Evolutionary conservation across 176 grass and related monocot species (phyloP).

Genomic region (Areca catechu): DNA sequence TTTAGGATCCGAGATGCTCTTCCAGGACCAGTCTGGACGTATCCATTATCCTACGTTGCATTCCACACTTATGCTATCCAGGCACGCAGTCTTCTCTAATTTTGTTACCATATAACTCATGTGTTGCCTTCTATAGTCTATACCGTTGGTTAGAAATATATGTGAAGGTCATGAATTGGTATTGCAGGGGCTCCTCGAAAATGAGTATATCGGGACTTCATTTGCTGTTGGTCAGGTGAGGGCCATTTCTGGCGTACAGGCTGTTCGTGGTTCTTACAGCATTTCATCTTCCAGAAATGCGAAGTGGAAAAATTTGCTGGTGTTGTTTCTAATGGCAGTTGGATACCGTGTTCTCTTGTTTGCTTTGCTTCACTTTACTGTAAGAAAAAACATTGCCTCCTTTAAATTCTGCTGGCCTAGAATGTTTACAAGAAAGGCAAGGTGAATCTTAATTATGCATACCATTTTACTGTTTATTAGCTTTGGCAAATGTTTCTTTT

Average conservation of each 20-base stretch:
- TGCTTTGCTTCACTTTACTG: conserved; percentile 45
- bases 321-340: conserved; percentile 60
- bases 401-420: conserved; percentile 34
- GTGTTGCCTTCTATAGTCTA: too few species aligned
- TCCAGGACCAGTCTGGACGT: conserved; percentile 57
- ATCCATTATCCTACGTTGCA: conserved; percentile 64
- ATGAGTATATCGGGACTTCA: conserved; percentile 73
- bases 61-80: conserved; percentile 71
- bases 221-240: conserved; percentile 82
- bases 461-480: neutral
- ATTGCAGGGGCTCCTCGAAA: conserved; percentile 76
- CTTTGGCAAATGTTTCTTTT: too few species aligned
- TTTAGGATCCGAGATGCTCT: conserved; percentile 50
- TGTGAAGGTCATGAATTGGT: neutral
- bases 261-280: conserved; percentile 62
- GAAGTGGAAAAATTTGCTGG: conserved; percentile 76
- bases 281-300: conserved; percentile 54
- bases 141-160: too few species aligned
- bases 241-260: conserved; percentile 70
- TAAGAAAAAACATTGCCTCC: conserved; percentile 22
- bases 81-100: conserved; percentile 17
- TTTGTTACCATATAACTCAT: neutral
- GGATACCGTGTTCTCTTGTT: conserved; percentile 58
- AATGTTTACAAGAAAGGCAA: conserved; percentile 25
- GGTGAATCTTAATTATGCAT: conserved; percentile 8